Base-by-base conservation (phyloP, 176 grass and related monocot genomes). In the Hyparrhenia diplandra region DNA sequence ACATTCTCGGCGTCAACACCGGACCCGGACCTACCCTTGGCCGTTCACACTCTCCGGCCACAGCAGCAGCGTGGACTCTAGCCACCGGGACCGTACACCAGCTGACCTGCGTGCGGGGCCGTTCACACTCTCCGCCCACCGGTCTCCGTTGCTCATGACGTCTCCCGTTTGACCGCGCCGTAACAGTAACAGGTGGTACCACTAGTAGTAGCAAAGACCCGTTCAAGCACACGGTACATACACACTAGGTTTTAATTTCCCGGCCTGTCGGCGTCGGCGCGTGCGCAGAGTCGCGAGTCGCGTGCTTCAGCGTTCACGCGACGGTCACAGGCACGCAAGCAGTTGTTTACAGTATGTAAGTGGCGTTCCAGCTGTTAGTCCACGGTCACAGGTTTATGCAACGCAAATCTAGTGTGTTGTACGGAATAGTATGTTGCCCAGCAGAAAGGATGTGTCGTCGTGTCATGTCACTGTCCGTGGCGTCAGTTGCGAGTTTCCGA, bases 101-200 rank as follows among this genome's bases (percentile, higher is more conserved):
- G 55, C 32, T 77, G 79, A 62, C 36, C 39, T 82, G 55, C 31
- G 3, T 77, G n/a, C n/a, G n/a, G n/a, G n/a, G n/a, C n/a, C n/a
- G n/a, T n/a, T n/a, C n/a, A n/a, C n/a, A n/a, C n/a, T n/a, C n/a
- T n/a, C n/a, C n/a, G n/a, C n/a, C n/a, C n/a, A n/a, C n/a, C n/a
- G n/a, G n/a, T n/a, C n/a, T 67, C 52, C 49, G 47, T 43, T 72
- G 21, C 4, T 49, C 47, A 21, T 45, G 85, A 21, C 49, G 51
- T 75, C 11, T 47, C 17, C 40, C 21, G 49, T 75, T 60, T 81
- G 47, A 86, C 84, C 25, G 46, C 25, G 25, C 69, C 21, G 0
- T 31, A 17, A 17, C n/a, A n/a, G n/a, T n/a, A n/a, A n/a, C 55
- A 25, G n/a, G n/a, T n/a, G n/a, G n/a, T n/a, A n/a, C n/a, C n/a